Evolutionary conservation across 345 rosid genomes (phyloP).

Genomic region (Heritiera fomes): DNA sequence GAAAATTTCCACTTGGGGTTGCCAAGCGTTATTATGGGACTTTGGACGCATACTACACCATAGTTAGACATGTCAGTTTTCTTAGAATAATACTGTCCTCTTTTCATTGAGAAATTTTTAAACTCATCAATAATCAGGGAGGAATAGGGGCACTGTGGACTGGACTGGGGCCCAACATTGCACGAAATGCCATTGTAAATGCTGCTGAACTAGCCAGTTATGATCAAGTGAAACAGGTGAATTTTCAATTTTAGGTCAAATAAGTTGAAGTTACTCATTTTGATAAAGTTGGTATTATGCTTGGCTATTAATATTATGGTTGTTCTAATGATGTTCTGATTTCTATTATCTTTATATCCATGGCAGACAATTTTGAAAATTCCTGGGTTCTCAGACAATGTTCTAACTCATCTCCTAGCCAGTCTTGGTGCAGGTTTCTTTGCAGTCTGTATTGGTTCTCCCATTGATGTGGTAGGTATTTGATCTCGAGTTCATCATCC

Average conservation of each 20-base stretch:
- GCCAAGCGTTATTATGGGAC: slow-evolving; percentile 92
- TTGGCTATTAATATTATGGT: slow-evolving; percentile 7
- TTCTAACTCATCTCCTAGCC: slow-evolving; percentile 78
- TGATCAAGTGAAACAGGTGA: slow-evolving; percentile 81
- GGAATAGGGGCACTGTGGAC: slow-evolving; percentile 91
- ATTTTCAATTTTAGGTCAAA: background rate
- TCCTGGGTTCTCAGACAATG: slow-evolving; percentile 86
- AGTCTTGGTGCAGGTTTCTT: slow-evolving; percentile 95
- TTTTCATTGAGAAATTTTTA: background rate
- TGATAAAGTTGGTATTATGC: background rate
- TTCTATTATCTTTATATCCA: slow-evolving; percentile 48
- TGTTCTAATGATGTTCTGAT: slow-evolving; percentile 33
- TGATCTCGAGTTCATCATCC: slow-evolving; percentile 20
- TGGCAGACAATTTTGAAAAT: slow-evolving; percentile 97
- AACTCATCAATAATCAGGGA: slow-evolving; percentile 47
- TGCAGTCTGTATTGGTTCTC: slow-evolving; percentile 95
- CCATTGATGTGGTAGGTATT: slow-evolving; percentile 80
- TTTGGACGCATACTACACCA: slow-evolving; percentile 76
- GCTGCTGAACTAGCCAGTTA: slow-evolving; percentile 99
- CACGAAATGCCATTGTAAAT: slow-evolving; percentile 90
- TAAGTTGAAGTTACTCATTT: slow-evolving; percentile 4
- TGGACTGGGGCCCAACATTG: slow-evolving; percentile 94
- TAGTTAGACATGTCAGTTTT: slow-evolving; percentile 66
- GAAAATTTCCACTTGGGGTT: slow-evolving; percentile 80
- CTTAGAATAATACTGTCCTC: background rate